Evolutionary conservation across 441 rosid species (phyloP), one percentile per base, ranked within the genome.

Genomic region (Melastoma candidum): DNA sequence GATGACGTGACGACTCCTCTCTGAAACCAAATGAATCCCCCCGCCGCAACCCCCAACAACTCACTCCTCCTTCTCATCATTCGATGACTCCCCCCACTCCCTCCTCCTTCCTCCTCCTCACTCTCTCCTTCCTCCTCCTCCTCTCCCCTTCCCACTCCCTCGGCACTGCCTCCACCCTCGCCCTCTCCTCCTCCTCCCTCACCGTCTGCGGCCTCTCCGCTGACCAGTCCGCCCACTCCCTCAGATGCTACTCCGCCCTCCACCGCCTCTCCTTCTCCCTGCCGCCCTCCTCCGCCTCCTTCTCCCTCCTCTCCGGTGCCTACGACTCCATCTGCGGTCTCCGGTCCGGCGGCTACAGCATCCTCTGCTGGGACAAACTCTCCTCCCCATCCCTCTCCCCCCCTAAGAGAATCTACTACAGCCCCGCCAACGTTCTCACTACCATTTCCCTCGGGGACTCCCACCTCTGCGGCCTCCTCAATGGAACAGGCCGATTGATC

Each of bases 241-340:
- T 52, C 55, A 36, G 0, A 52, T 52, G 55, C 55, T 52, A 52
- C 55, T 11, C 43, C n/a, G 43, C 22, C 11, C 25, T 41, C n/a
- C 22, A 14, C 17, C 11, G 14, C 5, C 44, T 26, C 25, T 12
- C 14, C 26, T 52, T 52, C 44, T 26, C 25, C 26, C 55, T 44
- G 22, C 29, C 32, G 44, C 10, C 24, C 45, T 52, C 55, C 46
- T 54, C 55, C 44, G 54, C 66, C 17, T 52, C 55, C 46, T 62
- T 62, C 49, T 62, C 66, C 29, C 48, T 41, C 49, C 25, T 62
- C 54, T 62, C 66, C 27, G 60, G 66, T 13, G 66, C 54, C 49
- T 11, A 53, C 17, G 41, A 49, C 54, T 41, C 26, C 32, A 2
- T 62, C 66, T 62, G 66, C 26, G 66, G 66, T 48, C 66, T 62